Conservation (phyloP, 1,284 basidiomycete genomes). For the Melanopsichium pennsylvanicum region DNA sequence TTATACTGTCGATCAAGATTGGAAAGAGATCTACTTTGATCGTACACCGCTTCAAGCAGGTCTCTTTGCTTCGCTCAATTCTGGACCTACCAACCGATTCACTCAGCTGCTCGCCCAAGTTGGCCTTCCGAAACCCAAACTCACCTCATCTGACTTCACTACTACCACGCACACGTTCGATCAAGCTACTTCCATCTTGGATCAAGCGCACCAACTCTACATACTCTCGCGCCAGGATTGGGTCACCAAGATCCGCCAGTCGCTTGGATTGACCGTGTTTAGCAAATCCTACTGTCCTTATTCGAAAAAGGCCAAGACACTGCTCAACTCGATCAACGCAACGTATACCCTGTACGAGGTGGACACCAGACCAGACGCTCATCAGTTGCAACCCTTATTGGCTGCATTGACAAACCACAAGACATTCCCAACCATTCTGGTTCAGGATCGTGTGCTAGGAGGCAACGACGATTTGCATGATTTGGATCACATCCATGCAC, state of each 20-base stretch:
- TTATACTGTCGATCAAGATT: slow-evolving; percentile 26
- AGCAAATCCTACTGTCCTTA: slow-evolving; percentile 50
- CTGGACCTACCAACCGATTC: slow-evolving; percentile 31
- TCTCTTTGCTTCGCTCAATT: slow-evolving; percentile 16
- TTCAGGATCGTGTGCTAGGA: slow-evolving; percentile 27
- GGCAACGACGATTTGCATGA: slow-evolving; percentile 37
- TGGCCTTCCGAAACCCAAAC: slow-evolving; percentile 12
- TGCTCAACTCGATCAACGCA: slow-evolving; percentile 29
- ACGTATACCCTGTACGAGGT: slow-evolving; percentile 37
- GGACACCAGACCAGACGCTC: slow-evolving; percentile 29
- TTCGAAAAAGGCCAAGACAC: slow-evolving; percentile 29
- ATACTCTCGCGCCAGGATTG: slow-evolving; percentile 27
- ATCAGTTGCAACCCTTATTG: slow-evolving; percentile 31
- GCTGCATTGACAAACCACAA: slow-evolving; percentile 28
- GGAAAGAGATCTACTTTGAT: slow-evolving; percentile 27
- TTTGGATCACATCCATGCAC: slow-evolving; percentile 9
- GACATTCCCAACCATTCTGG: slow-evolving; percentile 45
- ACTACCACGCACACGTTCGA: background rate
- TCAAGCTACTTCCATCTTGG: slow-evolving; percentile 20
- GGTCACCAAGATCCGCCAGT: slow-evolving; percentile 15
- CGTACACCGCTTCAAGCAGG: slow-evolving; percentile 10
- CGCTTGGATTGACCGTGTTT: slow-evolving; percentile 35
- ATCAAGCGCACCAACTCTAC: slow-evolving; percentile 32
- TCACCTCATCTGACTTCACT: background rate
- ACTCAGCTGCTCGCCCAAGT: slow-evolving; percentile 33